Percentiles rank a stretch among this genome's conserved stretches.
Evolutionary conservation across 306 rosid species (phyloP).

Genomic region (Calophaca sinica): DNA sequence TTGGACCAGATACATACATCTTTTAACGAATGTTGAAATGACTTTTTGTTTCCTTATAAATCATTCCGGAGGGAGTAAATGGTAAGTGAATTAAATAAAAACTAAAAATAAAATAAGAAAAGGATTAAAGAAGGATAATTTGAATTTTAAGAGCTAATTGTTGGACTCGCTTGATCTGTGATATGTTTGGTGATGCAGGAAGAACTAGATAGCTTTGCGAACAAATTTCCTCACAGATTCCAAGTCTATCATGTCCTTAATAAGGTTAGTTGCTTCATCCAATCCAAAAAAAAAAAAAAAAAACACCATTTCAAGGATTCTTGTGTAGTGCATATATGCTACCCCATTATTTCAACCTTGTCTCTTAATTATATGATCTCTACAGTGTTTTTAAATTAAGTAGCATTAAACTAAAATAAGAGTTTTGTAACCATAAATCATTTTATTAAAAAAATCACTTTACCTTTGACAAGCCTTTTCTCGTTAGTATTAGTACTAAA

Average conservation of each 20-base stretch:
- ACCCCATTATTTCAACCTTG: background rate
- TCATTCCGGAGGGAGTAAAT: too few relatives aligned
- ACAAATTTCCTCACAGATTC: slow-evolving; percentile 46
- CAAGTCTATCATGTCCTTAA: slow-evolving; percentile 54
- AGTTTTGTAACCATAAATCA: background rate
- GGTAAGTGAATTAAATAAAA: too few relatives aligned
- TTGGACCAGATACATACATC: too few relatives aligned
- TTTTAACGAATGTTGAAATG: too few relatives aligned
- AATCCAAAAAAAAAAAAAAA: background rate
- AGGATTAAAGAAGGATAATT: background rate
- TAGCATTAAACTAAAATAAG: background rate
- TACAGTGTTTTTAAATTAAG: background rate
- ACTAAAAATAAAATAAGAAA: background rate
- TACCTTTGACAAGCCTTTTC: background rate
- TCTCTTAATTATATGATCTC: background rate
- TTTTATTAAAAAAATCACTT: background rate
- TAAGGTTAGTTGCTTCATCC: slow-evolving; percentile 49
- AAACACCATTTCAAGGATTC: background rate
- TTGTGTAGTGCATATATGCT: background rate
- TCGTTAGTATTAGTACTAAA: background rate
- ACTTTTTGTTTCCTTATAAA: too few relatives aligned
- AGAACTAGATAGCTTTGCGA: slow-evolving; percentile 54
- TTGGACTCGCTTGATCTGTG: background rate
- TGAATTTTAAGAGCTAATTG: background rate
- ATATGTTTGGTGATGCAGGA: slow-evolving; percentile 46